Conservation (phyloP, 371 early-diverging fungal genomes). For the Dinochytrium kinnereticum region DNA sequence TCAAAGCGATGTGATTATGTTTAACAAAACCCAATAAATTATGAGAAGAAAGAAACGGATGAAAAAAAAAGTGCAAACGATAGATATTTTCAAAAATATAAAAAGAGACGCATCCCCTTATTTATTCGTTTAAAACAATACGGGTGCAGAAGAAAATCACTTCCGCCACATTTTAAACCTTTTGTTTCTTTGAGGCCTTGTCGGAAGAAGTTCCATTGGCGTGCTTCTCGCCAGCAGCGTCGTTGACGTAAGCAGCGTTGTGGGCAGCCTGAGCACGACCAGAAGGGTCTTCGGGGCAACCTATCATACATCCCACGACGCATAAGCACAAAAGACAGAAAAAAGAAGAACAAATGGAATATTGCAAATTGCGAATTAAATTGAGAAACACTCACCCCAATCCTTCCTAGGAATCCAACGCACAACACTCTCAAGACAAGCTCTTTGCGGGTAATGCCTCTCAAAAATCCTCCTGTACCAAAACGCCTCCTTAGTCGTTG, state of each 20-base stretch:
- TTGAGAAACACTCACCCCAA: slow-evolving; percentile 69
- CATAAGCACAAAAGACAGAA: slow-evolving; percentile 5
- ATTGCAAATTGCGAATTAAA: background rate
- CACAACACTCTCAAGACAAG: slow-evolving; percentile 86
- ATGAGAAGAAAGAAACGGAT: no score
- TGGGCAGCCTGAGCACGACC: slow-evolving; percentile 96
- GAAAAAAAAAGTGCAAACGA: no score
- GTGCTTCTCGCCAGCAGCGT: slow-evolving; percentile 7
- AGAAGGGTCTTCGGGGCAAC: slow-evolving; percentile 95
- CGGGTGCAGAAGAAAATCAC: no score
- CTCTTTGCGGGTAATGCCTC: slow-evolving; percentile 87
- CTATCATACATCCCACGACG: slow-evolving; percentile 31
- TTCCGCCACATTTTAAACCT: no score
- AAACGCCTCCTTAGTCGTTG: slow-evolving; percentile 94
- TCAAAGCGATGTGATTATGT: no score
- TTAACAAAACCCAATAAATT: no score
- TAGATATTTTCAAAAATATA: no score
- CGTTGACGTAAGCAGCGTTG: slow-evolving; percentile 28
- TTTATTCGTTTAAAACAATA: no score
- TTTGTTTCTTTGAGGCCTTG: background rate
- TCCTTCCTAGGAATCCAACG: slow-evolving; percentile 95
- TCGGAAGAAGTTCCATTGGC: background rate
- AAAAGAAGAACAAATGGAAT: background rate
- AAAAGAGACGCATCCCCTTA: no score
- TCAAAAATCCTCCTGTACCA: slow-evolving; percentile 93